Percentiles rank a stretch among this genome's conserved stretches.
phyloP scores from a whole-genome alignment of 2,329 filamentous ascomycete species.

The Ophiosphaerella herpotricha region DNA sequence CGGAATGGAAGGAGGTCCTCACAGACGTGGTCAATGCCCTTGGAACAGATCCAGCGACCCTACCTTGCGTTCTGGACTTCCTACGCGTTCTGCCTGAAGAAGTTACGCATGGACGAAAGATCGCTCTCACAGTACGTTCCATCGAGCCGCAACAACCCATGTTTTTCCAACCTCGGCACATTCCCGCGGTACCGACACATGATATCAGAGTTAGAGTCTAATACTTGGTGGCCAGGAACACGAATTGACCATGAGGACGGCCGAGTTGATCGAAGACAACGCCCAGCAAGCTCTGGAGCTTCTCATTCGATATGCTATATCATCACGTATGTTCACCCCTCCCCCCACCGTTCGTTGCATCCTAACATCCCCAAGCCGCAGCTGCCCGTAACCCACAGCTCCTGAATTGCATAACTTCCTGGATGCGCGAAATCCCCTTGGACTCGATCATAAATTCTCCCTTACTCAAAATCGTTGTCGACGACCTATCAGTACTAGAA shows the following conservation, averaged over 20 bases:
- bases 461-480: conserved; percentile 78
- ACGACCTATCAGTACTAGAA: conserved; percentile 71
- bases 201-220: conserved; percentile 49
- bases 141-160: conserved; percentile 47
- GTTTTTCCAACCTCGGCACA: conserved; percentile 43
- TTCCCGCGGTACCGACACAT: conserved; percentile 39
- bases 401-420: conserved; percentile 94
- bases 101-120: conserved; percentile 98
- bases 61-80: conserved; percentile 92
- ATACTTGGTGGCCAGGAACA: conserved; percentile 73
- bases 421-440: conserved; percentile 91
- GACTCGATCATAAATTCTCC: conserved; percentile 82
- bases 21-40: conserved; percentile 78
- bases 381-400: conserved; percentile 87
- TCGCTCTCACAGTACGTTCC: conserved; percentile 97
- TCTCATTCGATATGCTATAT: conserved; percentile 87
- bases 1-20: conserved; percentile 91
- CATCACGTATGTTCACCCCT: conserved; percentile 70
- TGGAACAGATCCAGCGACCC: conserved; percentile 74
- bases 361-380: conserved; percentile 52
- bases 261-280: conserved; percentile 89
- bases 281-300: conserved; percentile 84
- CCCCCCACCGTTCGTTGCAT: background rate
- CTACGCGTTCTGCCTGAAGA: conserved; percentile 96
- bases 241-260: conserved; percentile 83